Evolutionary conservation across 176 grass and related monocot genomes (phyloP).

Genomic region (Elaeis guineensis): DNA sequence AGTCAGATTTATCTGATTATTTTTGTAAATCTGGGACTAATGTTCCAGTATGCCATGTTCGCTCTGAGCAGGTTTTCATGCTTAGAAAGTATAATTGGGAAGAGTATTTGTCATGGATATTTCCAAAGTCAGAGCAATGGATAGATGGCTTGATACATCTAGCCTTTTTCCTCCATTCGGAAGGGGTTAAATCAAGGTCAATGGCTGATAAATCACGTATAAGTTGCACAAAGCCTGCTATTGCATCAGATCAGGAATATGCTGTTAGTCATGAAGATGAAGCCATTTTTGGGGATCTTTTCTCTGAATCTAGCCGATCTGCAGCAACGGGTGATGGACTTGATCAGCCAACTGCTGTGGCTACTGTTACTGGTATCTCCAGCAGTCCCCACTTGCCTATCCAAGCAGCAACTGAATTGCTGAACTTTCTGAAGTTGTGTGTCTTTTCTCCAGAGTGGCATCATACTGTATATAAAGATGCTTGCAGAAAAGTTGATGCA

Average conservation of each 20-base stretch:
- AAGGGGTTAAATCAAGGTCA: constrained; percentile 57
- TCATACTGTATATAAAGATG: constrained; percentile 46
- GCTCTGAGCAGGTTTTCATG: constrained; percentile 44
- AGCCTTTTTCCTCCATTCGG: constrained; percentile 58
- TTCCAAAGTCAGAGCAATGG: constrained; percentile 71
- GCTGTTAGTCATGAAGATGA: constrained; percentile 82
- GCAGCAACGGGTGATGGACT: constrained; percentile 42
- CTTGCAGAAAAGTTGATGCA: constrained; percentile 49
- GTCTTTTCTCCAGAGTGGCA: constrained; percentile 74
- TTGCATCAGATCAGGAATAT: constrained; percentile 62
- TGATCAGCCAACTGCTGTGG: constrained; percentile 50
- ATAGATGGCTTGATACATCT: constrained; percentile 79
- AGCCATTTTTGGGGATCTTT: constrained; percentile 87
- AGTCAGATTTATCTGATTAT: constrained; percentile 27
- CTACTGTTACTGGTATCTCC: constrained; percentile 17
- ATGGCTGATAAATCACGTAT: constrained; percentile 47
- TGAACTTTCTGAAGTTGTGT: constrained; percentile 63
- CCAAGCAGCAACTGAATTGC: constrained; percentile 64
- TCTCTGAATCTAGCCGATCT: constrained; percentile 62
- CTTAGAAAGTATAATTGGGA: constrained; percentile 53
- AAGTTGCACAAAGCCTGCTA: constrained; percentile 45
- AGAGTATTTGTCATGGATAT: constrained; percentile 56
- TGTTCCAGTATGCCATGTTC: constrained; percentile 54
- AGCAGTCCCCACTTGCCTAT: constrained; percentile 45
- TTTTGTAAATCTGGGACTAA: constrained; percentile 24